A percentile compares a stretch with the other conserved stretches of the same genome.
These are phyloP conservation scores for Calonectria montana DNA, from an alignment of 2,329 filamentous ascomycete species.

Conservation along the genomic window DNA sequence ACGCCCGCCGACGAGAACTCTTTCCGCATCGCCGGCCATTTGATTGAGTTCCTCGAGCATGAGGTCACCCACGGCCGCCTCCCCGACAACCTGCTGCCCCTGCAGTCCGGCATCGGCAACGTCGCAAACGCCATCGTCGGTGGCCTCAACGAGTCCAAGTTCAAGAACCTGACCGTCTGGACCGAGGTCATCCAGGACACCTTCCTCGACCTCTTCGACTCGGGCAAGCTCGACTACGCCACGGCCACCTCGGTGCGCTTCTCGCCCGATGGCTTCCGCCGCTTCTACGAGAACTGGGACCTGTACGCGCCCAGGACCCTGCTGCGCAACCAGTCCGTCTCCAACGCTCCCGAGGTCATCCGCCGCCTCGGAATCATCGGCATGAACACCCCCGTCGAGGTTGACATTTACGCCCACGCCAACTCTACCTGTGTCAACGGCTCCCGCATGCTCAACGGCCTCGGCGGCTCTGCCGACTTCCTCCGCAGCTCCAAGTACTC, in stretches of 20 bases:
- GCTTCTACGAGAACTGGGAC: constrained; percentile 90
- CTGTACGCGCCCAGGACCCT: constrained; percentile 84
- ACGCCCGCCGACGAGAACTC: constrained; percentile 79
- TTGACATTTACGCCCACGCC: constrained; percentile 94
- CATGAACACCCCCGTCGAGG: constrained; percentile 95
- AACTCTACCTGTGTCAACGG: constrained; percentile 94
- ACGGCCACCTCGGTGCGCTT: constrained; percentile 92
- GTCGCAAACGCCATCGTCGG: constrained; percentile 93
- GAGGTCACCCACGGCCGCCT: constrained; percentile 84
- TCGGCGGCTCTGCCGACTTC: constrained; percentile 87
- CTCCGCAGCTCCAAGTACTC: constrained; percentile 82
- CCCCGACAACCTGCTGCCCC: constrained; percentile 79
- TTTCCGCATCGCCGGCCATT: constrained; percentile 77
- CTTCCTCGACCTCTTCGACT: constrained; percentile 93
- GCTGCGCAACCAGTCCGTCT: constrained; percentile 87
- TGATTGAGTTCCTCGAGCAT: constrained; percentile 87
- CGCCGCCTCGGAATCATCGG: constrained; percentile 87
- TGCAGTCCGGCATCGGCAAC: constrained; percentile 92
- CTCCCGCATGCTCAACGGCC: constrained; percentile 86
- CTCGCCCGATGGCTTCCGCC: constrained; percentile 89
- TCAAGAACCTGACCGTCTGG: constrained; percentile 91
- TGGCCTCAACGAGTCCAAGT: constrained; percentile 83
- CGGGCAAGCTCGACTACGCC: constrained; percentile 86
- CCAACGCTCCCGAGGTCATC: constrained; percentile 92
- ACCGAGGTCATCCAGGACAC: constrained; percentile 94